Evolutionary conservation across 176 grass and related monocot genomes (phyloP).

Genomic region (Aegilops sharonensis): DNA sequence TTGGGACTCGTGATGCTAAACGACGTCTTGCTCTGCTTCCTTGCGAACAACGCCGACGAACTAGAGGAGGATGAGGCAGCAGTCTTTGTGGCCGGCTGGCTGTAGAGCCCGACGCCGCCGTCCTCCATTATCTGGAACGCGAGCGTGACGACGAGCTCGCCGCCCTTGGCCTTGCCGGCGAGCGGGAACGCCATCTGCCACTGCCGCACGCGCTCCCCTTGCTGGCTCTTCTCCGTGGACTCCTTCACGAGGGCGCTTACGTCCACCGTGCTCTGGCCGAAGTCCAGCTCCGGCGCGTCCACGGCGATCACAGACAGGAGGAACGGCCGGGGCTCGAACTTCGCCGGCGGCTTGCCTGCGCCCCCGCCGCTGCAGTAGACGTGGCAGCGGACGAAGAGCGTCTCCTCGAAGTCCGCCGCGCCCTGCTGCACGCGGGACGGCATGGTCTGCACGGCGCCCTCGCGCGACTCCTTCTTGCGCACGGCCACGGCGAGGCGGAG

Average conservation of each 20-base stretch:
- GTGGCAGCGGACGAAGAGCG: conserved; percentile 77
- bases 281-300: conserved; percentile 82
- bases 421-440: conserved; percentile 80
- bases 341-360: conserved; percentile 48
- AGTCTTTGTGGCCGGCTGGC: conserved; percentile 28
- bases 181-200: conserved; percentile 74
- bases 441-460: conserved; percentile 88
- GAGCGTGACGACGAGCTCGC: conserved; percentile 72
- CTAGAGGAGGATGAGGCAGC: conserved; percentile 4
- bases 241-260: conserved; percentile 74
- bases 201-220: conserved; percentile 63
- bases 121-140: conserved; percentile 95
- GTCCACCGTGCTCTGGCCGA: conserved; percentile 68
- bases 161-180: conserved; percentile 83
- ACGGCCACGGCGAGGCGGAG: conserved; percentile 75
- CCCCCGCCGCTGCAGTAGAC: conserved; percentile 76
- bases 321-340: conserved; percentile 63
- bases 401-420: conserved; percentile 81
- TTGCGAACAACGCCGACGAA: conserved; percentile 45
- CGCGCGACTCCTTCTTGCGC: conserved; percentile 88
- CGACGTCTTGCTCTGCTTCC: conserved; percentile 79
- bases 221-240: conserved; percentile 64
- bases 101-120: conserved; percentile 76
- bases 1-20: conserved; percentile 88
- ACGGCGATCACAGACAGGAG: conserved; percentile 60